Base-by-base conservation (phyloP, 2,329 filamentous ascomycete genomes). In the Ophiostoma pallidulum region DNA sequence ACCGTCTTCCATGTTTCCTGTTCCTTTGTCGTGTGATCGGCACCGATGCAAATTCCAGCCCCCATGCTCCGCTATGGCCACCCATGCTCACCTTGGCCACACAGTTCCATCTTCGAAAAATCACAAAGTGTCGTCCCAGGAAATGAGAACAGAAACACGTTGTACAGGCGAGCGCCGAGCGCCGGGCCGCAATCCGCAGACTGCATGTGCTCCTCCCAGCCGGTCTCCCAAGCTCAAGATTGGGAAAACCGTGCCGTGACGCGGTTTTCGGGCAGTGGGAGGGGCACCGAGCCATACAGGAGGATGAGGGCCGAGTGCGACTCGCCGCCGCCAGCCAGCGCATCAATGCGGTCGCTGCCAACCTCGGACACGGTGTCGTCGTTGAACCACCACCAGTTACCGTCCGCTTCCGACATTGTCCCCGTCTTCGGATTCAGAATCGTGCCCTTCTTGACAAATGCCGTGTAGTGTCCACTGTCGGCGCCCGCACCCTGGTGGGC, bases 361-460 rank as follows among this genome's bases (percentile, higher is more conserved):
- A 98, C 92, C 70, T 98, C 92, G 13, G 84, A 81, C 29, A 98
- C 92, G 70, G 89, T 94, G 62, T 98, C 91, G 60, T 98, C 92
- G 65, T 98, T 97, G 75, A 98, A 98, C 91, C 92, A 98, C 91
- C 92, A 98, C 92, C 92, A 98, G 59, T 89, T 95, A 57, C 86
- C 89, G 61, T 94, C 88, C 61, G 94, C 88, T 60, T 85, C 80
- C 46, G 78, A 80, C 59, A 79, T 73, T 70, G 88, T 86, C 56
- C 86, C 88, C 18, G 83, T 86, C 59, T 81, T 79, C 14, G 82
- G 74, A 57, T 94, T 85, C 49, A 87, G 68, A 9, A 72, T 68
- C 0, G 78, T 82, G 52, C 83, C 74, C 75, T 98, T 96, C 76
- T 97, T 98, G 57, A 98, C 86, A 63, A 95, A 98, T 0, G 90